Evolutionary conservation across 495 filamentous ascomycete species (phyloP), one percentile per base, ranked within the genome.

Genomic region (Neurospora tetrasperma): DNA sequence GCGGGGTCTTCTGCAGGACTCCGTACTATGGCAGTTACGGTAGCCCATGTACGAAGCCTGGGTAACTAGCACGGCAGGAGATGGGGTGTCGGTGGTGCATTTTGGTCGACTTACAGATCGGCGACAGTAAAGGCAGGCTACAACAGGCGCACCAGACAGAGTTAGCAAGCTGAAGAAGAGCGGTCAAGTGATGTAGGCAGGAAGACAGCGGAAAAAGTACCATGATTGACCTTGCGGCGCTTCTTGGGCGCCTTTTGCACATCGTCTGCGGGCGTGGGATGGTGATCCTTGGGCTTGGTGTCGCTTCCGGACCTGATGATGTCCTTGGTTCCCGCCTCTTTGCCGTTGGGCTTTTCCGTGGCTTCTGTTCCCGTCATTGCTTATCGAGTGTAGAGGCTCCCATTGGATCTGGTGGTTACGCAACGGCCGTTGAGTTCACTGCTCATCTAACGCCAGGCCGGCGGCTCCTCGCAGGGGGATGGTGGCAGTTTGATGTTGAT

Each of bases 141-240:
- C 84, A 82, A 71, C 79, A 78, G 80, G 84, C 81, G 82, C 79
- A 84, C 76, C 76, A 78, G 79, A 71, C 76, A 80, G 77, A 78
- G 83, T 88, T 82, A 85, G 84, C 83, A 78, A 74, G 69, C 54
- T 38, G 62, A 42, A 77, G 73, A 72, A 39, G 42, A 72, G 73
- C 23, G 70, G 73, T 66, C 27, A 75, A 74, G 78, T 79, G 79
- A 76, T 74, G 74, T 73, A 73, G 78, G 23, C 27, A 66, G 27
- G 14, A 38, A 35, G 14, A 38, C 27, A 9, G 54, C 23, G 27
- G 78, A 79, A 81, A 72, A 66, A 90, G 87, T 89, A 97, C 95
- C 96, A 88, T 99, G 96, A 89, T 98, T 98, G 78, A 99, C 96
- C 87, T 99, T 99, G 84, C 94, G 92, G 84, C 96, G 89, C 89